Base-by-base conservation (phyloP, 2,329 filamentous ascomycete genomes). In the Penicillium capsulatum region DNA sequence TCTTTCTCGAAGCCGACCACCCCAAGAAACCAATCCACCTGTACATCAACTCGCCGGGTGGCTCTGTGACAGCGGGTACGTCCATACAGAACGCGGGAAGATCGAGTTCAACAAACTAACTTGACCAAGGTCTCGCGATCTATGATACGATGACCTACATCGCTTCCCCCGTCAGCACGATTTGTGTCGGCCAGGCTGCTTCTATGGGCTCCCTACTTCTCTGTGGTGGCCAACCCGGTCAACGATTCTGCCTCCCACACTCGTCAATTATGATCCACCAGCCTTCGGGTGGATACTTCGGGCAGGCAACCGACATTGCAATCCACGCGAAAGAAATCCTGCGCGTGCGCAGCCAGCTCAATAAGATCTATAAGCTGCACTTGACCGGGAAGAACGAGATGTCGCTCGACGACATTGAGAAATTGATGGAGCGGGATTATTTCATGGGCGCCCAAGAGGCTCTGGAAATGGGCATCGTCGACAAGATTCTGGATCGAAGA, bases 71-170 rank as follows among this genome's bases (percentile, higher is more conserved):
- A 46, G 91, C 92, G 1, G 79, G 78, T 76, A 59, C 28, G 60
- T 45, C 14, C 28, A 11, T 16, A 28, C 6, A 15, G 15, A 16
- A 30, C 27, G 31, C 24, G 8, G 30, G 15, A 31, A 4, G 10
- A 28, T 28, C 11, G 6, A 11, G 5, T 28, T 14, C 13, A 28
- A 28, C 26, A 6, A 14, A 28, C 26, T 14, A 34, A 36, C 22
- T 19, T 17, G 16, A 15, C 7, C 7, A 24, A 65, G 63, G 66
- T 30, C 71, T 83, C 44, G 90, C 92, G 17, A 97, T 98, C 58
- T 98, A 98, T 74, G 92, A 98, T 64, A 98, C 92, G 9, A 97
- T 98, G 91, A 82, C 84, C 54, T 98, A 98, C 66, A 97, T 98
- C 61, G 82, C 84, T 45, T 86, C 86, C 2, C 88, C 91, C 1